Percentiles rank a stretch among this genome's conserved stretches.
Evolutionary conservation across 2,329 filamentous ascomycete genomes (phyloP).

Genomic region (Sclerotinia borealis): DNA sequence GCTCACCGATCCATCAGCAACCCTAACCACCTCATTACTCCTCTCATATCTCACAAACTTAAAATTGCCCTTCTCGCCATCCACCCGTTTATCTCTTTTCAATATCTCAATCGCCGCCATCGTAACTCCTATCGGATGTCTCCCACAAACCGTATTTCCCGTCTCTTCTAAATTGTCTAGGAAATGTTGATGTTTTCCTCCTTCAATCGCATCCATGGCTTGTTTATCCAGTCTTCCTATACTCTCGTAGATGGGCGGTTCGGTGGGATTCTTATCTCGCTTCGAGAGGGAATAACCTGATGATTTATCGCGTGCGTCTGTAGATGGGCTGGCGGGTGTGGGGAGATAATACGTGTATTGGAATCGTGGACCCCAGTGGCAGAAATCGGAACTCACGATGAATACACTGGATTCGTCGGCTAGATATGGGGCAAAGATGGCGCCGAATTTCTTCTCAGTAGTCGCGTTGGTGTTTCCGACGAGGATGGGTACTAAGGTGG

Average conservation of each 20-base stretch:
- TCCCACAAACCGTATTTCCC: conserved; percentile 86
- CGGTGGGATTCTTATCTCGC: conserved; percentile 33
- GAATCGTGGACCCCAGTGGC: conserved; percentile 88
- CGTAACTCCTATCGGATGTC: conserved; percentile 88
- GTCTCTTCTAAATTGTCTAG: conserved; percentile 63
- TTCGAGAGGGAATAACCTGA: conserved; percentile 29
- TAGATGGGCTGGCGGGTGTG: conserved; percentile 45
- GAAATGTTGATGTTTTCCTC: conserved; percentile 66
- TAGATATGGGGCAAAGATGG: conserved; percentile 71
- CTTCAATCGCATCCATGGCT: conserved; percentile 79
- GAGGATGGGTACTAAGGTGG: conserved; percentile 77
- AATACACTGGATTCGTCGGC: conserved; percentile 71
- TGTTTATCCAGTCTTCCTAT: conserved; percentile 74
- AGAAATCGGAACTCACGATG: conserved; percentile 91
- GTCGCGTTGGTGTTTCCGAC: conserved; percentile 65
- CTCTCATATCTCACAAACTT: conserved; percentile 81
- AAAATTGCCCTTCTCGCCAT: conserved; percentile 39
- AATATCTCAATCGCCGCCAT: conserved; percentile 80
- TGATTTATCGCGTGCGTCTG: conserved; percentile 17
- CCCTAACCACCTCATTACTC: conserved; percentile 65
- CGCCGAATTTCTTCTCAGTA: conserved; percentile 63
- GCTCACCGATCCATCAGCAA: conserved; percentile 80
- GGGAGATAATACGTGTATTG: conserved; percentile 74
- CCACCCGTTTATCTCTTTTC: conserved; percentile 28
- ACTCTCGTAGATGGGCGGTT: conserved; percentile 68